phyloP scores from a whole-genome alignment of 2,329 filamentous ascomycete species.

The Fusarium musae region DNA sequence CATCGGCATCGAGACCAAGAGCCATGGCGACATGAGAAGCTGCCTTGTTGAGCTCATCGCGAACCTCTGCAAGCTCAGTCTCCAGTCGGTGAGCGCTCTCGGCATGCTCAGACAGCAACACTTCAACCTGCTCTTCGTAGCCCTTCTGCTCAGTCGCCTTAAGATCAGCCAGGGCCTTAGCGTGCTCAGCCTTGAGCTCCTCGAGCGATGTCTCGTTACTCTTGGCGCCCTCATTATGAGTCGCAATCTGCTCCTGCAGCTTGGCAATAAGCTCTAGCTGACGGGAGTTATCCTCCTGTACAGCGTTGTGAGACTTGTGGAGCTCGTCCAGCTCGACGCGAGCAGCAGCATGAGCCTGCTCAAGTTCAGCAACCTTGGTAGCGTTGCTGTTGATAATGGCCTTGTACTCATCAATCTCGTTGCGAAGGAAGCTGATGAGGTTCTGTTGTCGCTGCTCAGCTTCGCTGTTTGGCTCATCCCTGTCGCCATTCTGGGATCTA shows the following conservation, averaged over 20 bases:
- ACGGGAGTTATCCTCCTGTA: slow-evolving; percentile 55
- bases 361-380: slow-evolving; percentile 76
- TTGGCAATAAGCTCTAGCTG: slow-evolving; percentile 61
- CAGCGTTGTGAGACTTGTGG: slow-evolving; percentile 67
- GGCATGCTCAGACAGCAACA: slow-evolving; percentile 70
- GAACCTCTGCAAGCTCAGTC: slow-evolving; percentile 71
- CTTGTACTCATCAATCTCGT: slow-evolving; percentile 85
- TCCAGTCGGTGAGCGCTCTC: slow-evolving; percentile 67
- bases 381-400: slow-evolving; percentile 75
- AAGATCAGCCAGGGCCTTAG: slow-evolving; percentile 61
- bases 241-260: slow-evolving; percentile 68
- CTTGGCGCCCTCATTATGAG: slow-evolving; percentile 69
- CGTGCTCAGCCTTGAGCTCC: slow-evolving; percentile 61
- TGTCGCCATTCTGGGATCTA: slow-evolving; percentile 52
- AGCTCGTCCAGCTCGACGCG: slow-evolving; percentile 76
- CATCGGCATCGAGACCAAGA: slow-evolving; percentile 70
- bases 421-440: slow-evolving; percentile 71
- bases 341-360: slow-evolving; percentile 74
- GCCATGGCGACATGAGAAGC: slow-evolving; percentile 71
- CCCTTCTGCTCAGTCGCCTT: slow-evolving; percentile 62
- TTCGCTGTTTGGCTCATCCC: slow-evolving; percentile 57
- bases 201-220: slow-evolving; percentile 63
- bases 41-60: slow-evolving; percentile 72
- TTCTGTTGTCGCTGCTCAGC: slow-evolving; percentile 66
- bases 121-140: slow-evolving; percentile 66